Conservation (phyloP, 2,329 filamentous ascomycete species). For the Diaporthe citri region DNA sequence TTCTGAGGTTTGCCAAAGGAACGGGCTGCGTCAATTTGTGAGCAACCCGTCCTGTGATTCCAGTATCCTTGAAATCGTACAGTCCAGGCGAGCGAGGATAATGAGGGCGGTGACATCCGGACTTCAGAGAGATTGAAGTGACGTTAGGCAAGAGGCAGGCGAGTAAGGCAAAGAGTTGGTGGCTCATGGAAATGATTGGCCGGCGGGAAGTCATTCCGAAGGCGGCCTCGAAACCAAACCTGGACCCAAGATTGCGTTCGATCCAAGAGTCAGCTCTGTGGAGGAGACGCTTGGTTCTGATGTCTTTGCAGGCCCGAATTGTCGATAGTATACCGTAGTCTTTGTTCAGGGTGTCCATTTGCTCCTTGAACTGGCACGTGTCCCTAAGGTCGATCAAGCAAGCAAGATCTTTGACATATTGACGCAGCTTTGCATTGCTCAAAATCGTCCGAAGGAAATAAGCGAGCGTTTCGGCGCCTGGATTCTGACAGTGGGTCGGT, state of each 20-base stretch:
- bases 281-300: fast-evolving
- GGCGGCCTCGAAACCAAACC: neutral
- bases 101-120: neutral
- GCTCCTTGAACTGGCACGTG: fast-evolving
- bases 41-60: too few relatives aligned
- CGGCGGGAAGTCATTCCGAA: neutral
- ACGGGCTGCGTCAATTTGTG: neutral
- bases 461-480: neutral
- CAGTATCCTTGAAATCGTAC: neutral
- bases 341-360: neutral
- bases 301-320: neutral
- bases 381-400: neutral
- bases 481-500: neutral
- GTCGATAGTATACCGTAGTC: neutral
- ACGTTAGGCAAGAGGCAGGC: neutral
- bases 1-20: neutral
- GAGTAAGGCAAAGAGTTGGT: neutral
- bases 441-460: neutral
- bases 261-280: neutral
- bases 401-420: neutral
- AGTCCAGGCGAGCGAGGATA: neutral
- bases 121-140: neutral
- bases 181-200: neutral
- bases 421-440: neutral
- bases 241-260: too few relatives aligned